Evolutionary conservation across 768 basidiomycete species (phyloP).

Genomic region (Suillus subluteus): DNA sequence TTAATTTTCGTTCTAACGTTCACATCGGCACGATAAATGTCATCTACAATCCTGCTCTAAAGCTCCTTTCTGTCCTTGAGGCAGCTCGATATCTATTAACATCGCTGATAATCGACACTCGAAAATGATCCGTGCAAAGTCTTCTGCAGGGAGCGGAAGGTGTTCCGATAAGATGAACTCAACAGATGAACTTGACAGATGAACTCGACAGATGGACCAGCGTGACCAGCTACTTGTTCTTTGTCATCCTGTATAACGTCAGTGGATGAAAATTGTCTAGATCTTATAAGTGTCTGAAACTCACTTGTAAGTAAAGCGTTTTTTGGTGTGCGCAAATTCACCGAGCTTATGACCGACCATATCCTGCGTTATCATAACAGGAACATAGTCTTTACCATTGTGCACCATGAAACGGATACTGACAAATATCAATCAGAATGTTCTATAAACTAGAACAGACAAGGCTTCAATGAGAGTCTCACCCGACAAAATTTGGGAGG

Average conservation of each 20-base stretch:
- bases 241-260: conserved; percentile 38
- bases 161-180: background rate
- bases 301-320: conserved; percentile 84
- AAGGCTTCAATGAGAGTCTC: conserved; percentile 28
- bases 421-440: conserved; percentile 7
- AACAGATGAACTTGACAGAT: too few relatives aligned
- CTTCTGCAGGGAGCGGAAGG: background rate
- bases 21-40: conserved; percentile 3
- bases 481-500: conserved; percentile 96
- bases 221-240: conserved; percentile 40
- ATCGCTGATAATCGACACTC: background rate
- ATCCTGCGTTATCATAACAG: conserved; percentile 88
- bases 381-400: conserved; percentile 89
- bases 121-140: background rate
- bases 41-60: conserved; percentile 7
- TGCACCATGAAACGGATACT: conserved; percentile 92
- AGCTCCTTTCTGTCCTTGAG: background rate
- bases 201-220: background rate
- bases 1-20: conserved; percentile 10
- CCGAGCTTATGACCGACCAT: conserved; percentile 99
- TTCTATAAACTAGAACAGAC: background rate
- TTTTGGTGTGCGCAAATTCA: conserved; percentile 91
- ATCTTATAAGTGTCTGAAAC: conserved; percentile 35
- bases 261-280: conserved; percentile 12
- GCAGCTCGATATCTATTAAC: background rate